Conservation (phyloP, 495 filamentous ascomycete species). For the Aspergillus avenaceus region DNA sequence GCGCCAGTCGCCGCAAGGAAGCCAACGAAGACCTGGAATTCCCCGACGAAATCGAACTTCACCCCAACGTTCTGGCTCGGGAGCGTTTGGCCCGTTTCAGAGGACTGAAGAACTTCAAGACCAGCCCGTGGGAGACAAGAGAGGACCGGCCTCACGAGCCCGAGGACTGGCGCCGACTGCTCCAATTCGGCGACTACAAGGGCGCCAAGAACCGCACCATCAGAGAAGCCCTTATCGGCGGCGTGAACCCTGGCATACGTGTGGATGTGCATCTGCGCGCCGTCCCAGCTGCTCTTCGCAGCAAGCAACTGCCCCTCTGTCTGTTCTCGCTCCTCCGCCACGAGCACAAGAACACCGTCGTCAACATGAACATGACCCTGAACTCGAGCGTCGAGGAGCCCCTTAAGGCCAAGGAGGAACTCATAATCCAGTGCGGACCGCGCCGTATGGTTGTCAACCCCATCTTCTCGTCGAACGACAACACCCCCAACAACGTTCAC, state of each 20-base stretch:
- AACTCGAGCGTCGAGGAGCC: slow-evolving; percentile 65
- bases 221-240: slow-evolving; percentile 78
- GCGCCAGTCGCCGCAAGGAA: slow-evolving; percentile 68
- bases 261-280: slow-evolving; percentile 76
- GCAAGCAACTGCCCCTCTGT: slow-evolving; percentile 55
- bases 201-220: slow-evolving; percentile 68
- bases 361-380: slow-evolving; percentile 83
- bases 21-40: slow-evolving; percentile 89
- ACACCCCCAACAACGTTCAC: slow-evolving; percentile 90
- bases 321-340: slow-evolving; percentile 86
- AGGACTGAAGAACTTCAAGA: slow-evolving; percentile 83
- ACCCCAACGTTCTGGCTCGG: slow-evolving; percentile 77
- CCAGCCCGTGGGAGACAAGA: slow-evolving; percentile 79
- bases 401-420: slow-evolving; percentile 82
- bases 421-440: slow-evolving; percentile 85
- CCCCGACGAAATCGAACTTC: slow-evolving; percentile 94
- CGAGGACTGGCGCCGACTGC: slow-evolving; percentile 80
- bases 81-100: slow-evolving; percentile 83
- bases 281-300: slow-evolving; percentile 58
- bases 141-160: slow-evolving; percentile 84
- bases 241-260: slow-evolving; percentile 75
- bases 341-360: slow-evolving; percentile 85
- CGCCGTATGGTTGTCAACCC: slow-evolving; percentile 84
- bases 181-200: slow-evolving; percentile 81
- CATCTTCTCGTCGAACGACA: slow-evolving; percentile 77